Conservation (phyloP, 2,329 filamentous ascomycete genomes). For the Pseudogymnoascus sp. region DNA sequence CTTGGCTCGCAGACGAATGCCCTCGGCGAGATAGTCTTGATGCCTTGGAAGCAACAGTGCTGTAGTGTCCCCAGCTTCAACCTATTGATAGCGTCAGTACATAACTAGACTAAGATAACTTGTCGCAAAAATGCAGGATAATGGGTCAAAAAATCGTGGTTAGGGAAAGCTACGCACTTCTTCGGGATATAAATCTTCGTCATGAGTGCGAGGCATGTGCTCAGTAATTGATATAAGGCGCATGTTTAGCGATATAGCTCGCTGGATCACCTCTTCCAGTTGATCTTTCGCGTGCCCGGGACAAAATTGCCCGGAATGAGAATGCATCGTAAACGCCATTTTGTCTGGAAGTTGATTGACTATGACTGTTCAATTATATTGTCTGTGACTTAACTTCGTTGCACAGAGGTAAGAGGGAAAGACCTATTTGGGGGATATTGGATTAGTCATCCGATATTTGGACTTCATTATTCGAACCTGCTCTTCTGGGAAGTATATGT, state of each 20-base stretch:
- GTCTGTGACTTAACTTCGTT: background rate
- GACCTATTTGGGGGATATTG: background rate
- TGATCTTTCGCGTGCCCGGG: slow-evolving; percentile 77
- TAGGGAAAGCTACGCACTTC: slow-evolving; percentile 47
- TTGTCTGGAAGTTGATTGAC: background rate
- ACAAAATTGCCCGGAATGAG: slow-evolving; percentile 96
- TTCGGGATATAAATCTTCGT: slow-evolving; percentile 81
- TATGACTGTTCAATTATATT: background rate
- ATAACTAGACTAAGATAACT: background rate
- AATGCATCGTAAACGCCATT: slow-evolving; percentile 98
- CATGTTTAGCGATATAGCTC: slow-evolving; percentile 72
- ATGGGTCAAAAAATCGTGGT: slow-evolving; percentile 7
- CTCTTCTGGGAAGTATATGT: background rate
- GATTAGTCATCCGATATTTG: background rate
- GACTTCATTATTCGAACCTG: background rate
- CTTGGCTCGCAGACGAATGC: slow-evolving; percentile 59
- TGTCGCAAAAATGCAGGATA: slow-evolving; percentile 1
- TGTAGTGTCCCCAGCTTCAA: slow-evolving; percentile 39
- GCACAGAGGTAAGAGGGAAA: background rate
- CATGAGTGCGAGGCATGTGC: slow-evolving; percentile 77
- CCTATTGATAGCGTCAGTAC: slow-evolving; percentile 31
- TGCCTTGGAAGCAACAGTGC: slow-evolving; percentile 48
- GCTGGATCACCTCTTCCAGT: slow-evolving; percentile 74
- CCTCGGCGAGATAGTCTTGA: slow-evolving; percentile 68
- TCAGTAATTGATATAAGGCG: slow-evolving; percentile 82